Conservation (phyloP, 73 alveolate species). For the Uronychia binucleata region DNA sequence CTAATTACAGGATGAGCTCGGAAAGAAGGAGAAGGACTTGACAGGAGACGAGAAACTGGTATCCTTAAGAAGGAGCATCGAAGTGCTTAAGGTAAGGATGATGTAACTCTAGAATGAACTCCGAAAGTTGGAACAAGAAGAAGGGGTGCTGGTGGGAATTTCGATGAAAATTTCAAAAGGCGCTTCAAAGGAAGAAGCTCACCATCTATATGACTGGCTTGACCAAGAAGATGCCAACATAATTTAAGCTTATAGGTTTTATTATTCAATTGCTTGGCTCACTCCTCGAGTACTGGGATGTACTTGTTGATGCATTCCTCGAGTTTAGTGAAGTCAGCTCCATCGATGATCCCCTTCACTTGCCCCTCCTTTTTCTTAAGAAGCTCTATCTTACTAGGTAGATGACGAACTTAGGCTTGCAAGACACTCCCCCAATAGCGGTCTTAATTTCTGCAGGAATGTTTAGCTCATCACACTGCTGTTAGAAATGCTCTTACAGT, state of each 20-base stretch:
- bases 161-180: background rate
- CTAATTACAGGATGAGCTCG: background rate
- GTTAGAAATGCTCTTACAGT: conserved; percentile 11
- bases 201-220: background rate
- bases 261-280: no score
- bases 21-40: background rate
- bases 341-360: conserved; percentile 54
- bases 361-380: conserved; percentile 44
- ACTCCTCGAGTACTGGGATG: conserved; percentile 63
- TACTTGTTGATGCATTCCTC: conserved; percentile 27
- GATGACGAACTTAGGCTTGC: conserved; percentile 57
- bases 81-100: conserved; percentile 41
- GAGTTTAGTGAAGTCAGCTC: conserved; percentile 60
- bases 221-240: background rate
- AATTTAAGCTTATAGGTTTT: no score
- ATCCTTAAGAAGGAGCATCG: background rate
- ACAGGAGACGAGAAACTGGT: background rate
- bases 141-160: background rate
- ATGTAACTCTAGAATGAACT: background rate
- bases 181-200: background rate
- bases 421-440: conserved; percentile 16
- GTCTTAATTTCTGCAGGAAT: conserved; percentile 23
- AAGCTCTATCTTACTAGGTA: conserved; percentile 15
- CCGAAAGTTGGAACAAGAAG: background rate
- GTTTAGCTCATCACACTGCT: conserved; percentile 3